A percentile compares a stretch with the other conserved stretches of the same genome.
phyloP scores from a whole-genome alignment of 2,329 filamentous ascomycete genomes.

The Cladosporium sp. region DNA sequence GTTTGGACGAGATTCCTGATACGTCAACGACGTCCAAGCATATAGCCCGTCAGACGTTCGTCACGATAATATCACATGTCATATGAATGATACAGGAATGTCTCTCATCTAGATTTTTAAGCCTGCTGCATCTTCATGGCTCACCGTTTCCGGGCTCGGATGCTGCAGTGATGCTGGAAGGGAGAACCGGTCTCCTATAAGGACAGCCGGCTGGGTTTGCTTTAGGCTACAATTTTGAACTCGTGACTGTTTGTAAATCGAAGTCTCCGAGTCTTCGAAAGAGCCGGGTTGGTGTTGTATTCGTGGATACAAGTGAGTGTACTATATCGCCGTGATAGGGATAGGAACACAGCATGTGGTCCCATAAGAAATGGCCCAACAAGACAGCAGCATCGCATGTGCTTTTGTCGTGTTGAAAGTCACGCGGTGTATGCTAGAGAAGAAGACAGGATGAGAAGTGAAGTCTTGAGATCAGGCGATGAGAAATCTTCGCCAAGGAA shows the following conservation, averaged over 20 bases:
- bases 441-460: conserved; percentile 7
- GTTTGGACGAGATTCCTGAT: too few relatives aligned
- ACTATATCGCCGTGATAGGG: background rate
- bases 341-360: background rate
- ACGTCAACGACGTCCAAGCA: background rate
- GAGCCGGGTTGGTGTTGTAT: conserved; percentile 56
- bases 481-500: conserved; percentile 13
- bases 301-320: background rate
- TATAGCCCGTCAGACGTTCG: background rate
- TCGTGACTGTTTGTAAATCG: conserved; percentile 68
- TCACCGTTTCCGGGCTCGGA: conserved; percentile 61
- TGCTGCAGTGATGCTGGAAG: conserved; percentile 85
- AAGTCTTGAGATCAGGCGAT: conserved; percentile 15
- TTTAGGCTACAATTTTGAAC: conserved; percentile 88
- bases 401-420: background rate
- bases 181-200: conserved; percentile 28
- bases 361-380: background rate
- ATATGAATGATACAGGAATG: conserved; percentile 31
- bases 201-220: conserved; percentile 55
- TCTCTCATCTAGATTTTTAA: conserved; percentile 61
- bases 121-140: conserved; percentile 79
- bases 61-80: background rate
- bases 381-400: background rate
- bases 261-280: conserved; percentile 87
- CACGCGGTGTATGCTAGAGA: background rate